Evolutionary conservation across 345 rosid genomes (phyloP).

Genomic region (Kernera saxatilis): DNA sequence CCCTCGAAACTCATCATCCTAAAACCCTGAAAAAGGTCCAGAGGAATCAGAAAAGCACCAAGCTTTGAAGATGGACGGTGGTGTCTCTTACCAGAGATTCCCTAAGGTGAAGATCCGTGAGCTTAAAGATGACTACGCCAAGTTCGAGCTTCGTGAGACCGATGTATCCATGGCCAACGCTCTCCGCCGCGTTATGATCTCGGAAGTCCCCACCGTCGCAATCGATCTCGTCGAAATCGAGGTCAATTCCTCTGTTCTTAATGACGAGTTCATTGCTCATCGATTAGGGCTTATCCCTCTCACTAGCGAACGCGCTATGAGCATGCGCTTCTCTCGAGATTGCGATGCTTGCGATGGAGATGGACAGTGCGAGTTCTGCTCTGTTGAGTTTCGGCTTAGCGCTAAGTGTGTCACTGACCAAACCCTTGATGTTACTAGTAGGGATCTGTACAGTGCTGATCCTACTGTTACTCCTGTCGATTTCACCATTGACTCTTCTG

Average conservation of each 20-base stretch:
- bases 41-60: background rate
- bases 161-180: conserved; percentile 92
- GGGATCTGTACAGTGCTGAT: conserved; percentile 77
- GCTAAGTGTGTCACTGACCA: conserved; percentile 78
- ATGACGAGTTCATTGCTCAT: conserved; percentile 96
- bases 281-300: conserved; percentile 91
- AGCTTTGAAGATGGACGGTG: conserved; percentile 49
- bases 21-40: background rate
- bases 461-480: conserved; percentile 86
- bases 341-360: conserved; percentile 97
- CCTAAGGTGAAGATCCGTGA: conserved; percentile 81
- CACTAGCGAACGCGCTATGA: conserved; percentile 83
- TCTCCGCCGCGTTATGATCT: conserved; percentile 94
- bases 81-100: conserved; percentile 75
- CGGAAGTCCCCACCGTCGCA: conserved; percentile 94
- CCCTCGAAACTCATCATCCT: too few relatives aligned
- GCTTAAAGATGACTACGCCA: conserved; percentile 65
- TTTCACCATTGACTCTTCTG: conserved; percentile 45
- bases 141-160: conserved; percentile 94
- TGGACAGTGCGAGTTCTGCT: conserved; percentile 95
- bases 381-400: conserved; percentile 79
- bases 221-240: conserved; percentile 95
- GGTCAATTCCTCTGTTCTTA: conserved; percentile 82
- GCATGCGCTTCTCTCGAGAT: conserved; percentile 92
- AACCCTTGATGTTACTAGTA: conserved; percentile 86